Conservation (phyloP, 2,329 filamentous ascomycete species). For the Diaporthe humulicola region DNA sequence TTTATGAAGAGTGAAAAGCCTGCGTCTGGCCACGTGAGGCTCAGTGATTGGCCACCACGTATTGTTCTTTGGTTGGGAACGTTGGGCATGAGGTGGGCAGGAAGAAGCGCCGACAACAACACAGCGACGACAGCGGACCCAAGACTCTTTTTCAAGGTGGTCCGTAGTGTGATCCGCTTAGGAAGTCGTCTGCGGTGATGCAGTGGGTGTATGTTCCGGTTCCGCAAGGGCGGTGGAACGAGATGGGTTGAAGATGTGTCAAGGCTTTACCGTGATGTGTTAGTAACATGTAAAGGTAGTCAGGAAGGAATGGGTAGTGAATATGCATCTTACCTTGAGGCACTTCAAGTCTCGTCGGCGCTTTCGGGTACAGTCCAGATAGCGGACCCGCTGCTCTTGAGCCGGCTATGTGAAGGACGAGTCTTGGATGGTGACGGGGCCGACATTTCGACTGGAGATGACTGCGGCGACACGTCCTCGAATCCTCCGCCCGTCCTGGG, state of each 20-base stretch:
- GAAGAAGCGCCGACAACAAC: not conserved
- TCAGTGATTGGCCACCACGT: not conserved
- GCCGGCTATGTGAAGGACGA: constrained; percentile 1
- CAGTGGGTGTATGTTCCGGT: not conserved
- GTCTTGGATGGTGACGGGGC: not conserved
- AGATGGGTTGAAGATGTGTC: not conserved
- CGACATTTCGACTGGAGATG: not conserved
- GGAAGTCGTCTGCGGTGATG: not conserved
- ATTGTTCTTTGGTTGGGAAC: not conserved
- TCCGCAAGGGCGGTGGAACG: not conserved
- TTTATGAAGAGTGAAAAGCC: not conserved
- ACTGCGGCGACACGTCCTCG: not conserved
- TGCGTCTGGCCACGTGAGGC: not conserved
- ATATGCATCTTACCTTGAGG: constrained; percentile 1
- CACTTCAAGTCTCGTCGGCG: constrained; percentile 36
- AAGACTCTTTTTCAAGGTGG: not conserved
- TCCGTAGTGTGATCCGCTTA: not conserved
- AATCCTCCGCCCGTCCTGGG: not conserved
- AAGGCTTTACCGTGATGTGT: not conserved
- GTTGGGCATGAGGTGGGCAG: not conserved
- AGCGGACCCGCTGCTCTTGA: constrained; percentile 10
- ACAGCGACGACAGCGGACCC: not conserved
- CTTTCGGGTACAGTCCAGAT: constrained; percentile 39
- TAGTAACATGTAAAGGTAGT: not conserved
- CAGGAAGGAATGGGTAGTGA: not conserved